Evolutionary conservation across 306 rosid species (phyloP).

Genomic region (Pterocarpus santalinus): DNA sequence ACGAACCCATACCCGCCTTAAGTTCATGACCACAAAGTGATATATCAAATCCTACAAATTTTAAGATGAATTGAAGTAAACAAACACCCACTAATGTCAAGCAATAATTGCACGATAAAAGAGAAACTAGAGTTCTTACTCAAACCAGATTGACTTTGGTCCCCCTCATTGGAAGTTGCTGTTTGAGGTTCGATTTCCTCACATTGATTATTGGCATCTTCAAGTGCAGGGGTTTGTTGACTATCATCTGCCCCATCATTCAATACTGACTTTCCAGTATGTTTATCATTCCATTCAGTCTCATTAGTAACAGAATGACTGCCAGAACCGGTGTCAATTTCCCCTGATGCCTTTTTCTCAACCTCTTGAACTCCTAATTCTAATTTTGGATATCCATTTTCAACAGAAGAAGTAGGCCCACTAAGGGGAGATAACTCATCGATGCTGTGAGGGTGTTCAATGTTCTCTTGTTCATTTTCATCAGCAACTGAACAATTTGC

Average conservation of each 20-base stretch:
- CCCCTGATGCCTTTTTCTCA: constrained; percentile 50
- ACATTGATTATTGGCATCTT: constrained; percentile 45
- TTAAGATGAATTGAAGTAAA: constrained; percentile 39
- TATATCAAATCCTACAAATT: constrained; percentile 77
- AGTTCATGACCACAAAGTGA: constrained; percentile 91
- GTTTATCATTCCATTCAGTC: constrained; percentile 48
- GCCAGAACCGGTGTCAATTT: constrained; percentile 41
- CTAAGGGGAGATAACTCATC: constrained; percentile 48
- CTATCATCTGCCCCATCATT: constrained; percentile 45
- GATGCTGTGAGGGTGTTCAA: constrained; percentile 36
- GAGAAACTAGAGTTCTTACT: constrained; percentile 48
- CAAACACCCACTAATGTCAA: constrained; percentile 31
- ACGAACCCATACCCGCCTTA: constrained; percentile 76
- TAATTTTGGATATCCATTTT: constrained; percentile 43
- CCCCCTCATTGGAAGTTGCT: constrained; percentile 51
- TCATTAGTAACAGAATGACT: constrained; percentile 48
- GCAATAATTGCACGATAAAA: constrained; percentile 37
- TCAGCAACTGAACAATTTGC: constrained; percentile 43
- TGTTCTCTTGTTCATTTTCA: constrained; percentile 47
- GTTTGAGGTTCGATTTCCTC: constrained; percentile 54
- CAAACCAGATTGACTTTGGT: constrained; percentile 51
- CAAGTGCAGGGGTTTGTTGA: constrained; percentile 44
- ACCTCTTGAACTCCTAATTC: constrained; percentile 46
- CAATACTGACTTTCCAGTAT: constrained; percentile 41
- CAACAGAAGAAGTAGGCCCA: constrained; percentile 51